These are phyloP conservation scores for Geotrichum candidum DNA, from an alignment of 1,139 yeast genomes.

Conservation along the genomic window DNA sequence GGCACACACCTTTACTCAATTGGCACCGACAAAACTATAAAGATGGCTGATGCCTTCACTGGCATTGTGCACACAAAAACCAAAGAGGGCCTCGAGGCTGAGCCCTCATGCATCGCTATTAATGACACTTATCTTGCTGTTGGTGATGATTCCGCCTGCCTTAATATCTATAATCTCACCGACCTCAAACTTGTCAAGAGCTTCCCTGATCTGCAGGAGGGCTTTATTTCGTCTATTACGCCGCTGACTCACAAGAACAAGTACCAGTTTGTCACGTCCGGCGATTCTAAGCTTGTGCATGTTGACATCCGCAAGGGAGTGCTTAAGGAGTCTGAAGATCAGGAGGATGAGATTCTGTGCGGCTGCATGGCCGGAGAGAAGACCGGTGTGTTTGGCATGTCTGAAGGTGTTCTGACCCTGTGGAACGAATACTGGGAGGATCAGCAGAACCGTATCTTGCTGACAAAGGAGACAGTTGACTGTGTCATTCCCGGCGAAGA, in stretches of 20 bases:
- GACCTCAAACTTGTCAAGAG: slow-evolving; percentile 37
- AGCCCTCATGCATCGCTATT: slow-evolving; percentile 57
- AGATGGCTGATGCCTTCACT: slow-evolving; percentile 62
- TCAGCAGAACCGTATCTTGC: slow-evolving; percentile 72
- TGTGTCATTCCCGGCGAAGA: slow-evolving; percentile 70
- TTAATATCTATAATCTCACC: slow-evolving; percentile 56
- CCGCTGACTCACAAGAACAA: slow-evolving; percentile 51
- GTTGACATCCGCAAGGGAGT: slow-evolving; percentile 71
- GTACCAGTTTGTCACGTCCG: slow-evolving; percentile 76
- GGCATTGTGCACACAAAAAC: slow-evolving; percentile 71
- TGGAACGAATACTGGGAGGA: slow-evolving; percentile 72
- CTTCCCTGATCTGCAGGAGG: slow-evolving; percentile 54
- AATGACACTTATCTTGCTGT: slow-evolving; percentile 61
- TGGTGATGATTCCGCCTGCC: slow-evolving; percentile 75
- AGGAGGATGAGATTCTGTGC: slow-evolving; percentile 82
- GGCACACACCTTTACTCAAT: slow-evolving; percentile 52
- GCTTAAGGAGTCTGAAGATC: slow-evolving; percentile 66
- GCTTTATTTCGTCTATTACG: slow-evolving; percentile 61
- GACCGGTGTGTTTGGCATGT: slow-evolving; percentile 74
- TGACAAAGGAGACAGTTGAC: slow-evolving; percentile 73
- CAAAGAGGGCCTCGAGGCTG: slow-evolving; percentile 36
- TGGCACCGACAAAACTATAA: slow-evolving; percentile 76
- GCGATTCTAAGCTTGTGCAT: slow-evolving; percentile 75
- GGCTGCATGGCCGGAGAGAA: slow-evolving; percentile 58
- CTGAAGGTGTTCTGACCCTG: slow-evolving; percentile 86